Base-by-base conservation (phyloP, 768 basidiomycete genomes). In the Serendipita vermifera region DNA sequence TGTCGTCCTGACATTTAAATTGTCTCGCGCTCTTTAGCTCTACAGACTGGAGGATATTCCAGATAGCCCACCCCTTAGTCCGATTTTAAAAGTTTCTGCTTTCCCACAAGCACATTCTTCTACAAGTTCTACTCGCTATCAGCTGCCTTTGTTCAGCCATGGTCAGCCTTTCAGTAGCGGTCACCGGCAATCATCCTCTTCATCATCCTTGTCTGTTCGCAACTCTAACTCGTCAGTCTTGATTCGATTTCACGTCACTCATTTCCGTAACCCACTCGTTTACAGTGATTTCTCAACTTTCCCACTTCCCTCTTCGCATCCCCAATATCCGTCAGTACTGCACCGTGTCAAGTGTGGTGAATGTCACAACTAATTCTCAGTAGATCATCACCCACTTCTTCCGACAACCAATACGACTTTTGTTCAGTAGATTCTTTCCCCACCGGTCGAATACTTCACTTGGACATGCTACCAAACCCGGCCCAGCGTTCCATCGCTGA, bases 131-230 rank as follows among this genome's bases (percentile, higher is more conserved):
- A 31, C 46, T 15, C 24, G n/a, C 22, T n/a, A n/a, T 22, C 46
- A 51, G 22, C 29, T 7, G 26, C 46, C 9, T 31, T 22, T 15
- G 26, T 29, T 5, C 11, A 27, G n/a, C 46, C n/a, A n/a, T n/a
- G n/a, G n/a, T n/a, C n/a, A 29, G 32, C 26, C 29, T 22, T 7
- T 31, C 27, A 31, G 32, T 51, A 4, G 9, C 29, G 22, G 46
- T 51, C 46, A 31, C 46, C 46, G 46, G 29, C 46, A 31, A 7
- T 51, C 46, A 11, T 51, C 46, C 29, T 51, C 46, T 29, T 51
- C 46, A 9, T 24, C 46, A 22, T 51, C 46, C 32, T 51, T 31
- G 9, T 26, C 39, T 41, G 22, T 31, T 31, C 26, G 17, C 20
- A 31, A 27, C 7, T 51, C 31, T 20, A 20, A 51, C 27, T n/a